Conservation (phyloP, 2,329 filamentous ascomycete genomes). For the Penicillium sp. region DNA sequence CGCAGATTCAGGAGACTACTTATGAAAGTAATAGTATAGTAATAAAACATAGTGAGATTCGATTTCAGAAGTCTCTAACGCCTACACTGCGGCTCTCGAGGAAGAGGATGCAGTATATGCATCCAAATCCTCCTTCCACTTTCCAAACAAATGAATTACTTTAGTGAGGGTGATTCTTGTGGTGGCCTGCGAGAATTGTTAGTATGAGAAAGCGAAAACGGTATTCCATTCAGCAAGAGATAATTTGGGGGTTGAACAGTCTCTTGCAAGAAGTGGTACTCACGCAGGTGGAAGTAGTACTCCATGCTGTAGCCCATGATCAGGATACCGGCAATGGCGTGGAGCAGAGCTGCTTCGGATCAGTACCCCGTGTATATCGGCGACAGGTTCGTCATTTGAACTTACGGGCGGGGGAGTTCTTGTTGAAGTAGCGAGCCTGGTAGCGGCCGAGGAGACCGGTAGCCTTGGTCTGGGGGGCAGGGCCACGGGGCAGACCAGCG, state of each 20-base stretch:
- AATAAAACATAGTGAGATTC: constrained; percentile 30
- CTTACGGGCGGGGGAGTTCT: constrained; percentile 91
- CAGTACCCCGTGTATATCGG: constrained; percentile 9
- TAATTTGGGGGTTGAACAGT: not conserved
- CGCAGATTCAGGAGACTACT: not conserved
- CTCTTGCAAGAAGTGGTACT: constrained; percentile 46
- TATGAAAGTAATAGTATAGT: not conserved
- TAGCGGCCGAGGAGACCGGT: constrained; percentile 86
- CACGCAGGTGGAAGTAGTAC: constrained; percentile 99
- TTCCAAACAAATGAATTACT: constrained; percentile 26
- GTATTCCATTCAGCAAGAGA: not conserved
- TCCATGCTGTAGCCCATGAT: constrained; percentile 91
- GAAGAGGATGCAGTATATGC: constrained; percentile 46
- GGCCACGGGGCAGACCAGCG: constrained; percentile 93
- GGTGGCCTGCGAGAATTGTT: constrained; percentile 70
- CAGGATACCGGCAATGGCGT: constrained; percentile 78
- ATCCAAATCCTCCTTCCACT: constrained; percentile 37
- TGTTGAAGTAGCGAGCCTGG: constrained; percentile 86
- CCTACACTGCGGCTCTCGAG: constrained; percentile 38
- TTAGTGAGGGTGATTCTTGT: constrained; percentile 99
- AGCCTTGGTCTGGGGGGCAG: constrained; percentile 80
- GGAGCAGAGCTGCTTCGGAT: constrained; percentile 72
- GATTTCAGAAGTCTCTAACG: constrained; percentile 24
- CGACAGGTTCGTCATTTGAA: constrained; percentile 31
- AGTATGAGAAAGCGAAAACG: not conserved